A percentile compares a stretch with the other conserved stretches of the same genome.
phyloP scores from a whole-genome alignment of 345 rosid genomes.

The Salix suchowensis region DNA sequence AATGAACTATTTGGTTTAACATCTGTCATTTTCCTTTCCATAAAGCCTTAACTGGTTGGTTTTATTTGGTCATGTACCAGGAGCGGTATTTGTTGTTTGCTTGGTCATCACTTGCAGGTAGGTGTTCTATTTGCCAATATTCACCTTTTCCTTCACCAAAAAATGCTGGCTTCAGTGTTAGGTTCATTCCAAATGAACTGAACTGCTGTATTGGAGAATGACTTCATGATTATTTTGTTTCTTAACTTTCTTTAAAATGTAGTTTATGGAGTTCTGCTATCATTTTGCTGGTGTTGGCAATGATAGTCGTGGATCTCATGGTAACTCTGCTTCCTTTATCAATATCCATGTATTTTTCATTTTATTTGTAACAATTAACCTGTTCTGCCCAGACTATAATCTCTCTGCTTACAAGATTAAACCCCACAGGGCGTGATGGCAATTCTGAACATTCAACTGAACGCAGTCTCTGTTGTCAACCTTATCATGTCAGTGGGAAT shows the following conservation, averaged over 20 bases:
- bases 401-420: constrained; percentile 19
- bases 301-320: constrained; percentile 88
- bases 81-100: constrained; percentile 89
- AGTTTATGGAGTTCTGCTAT: constrained; percentile 93
- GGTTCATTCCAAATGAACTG: not conserved
- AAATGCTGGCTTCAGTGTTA: not conserved
- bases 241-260: constrained; percentile 24
- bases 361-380: not conserved
- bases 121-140: constrained; percentile 18
- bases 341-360: not conserved
- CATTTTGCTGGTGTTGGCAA: constrained; percentile 75
- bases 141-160: not conserved
- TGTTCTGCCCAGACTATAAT: not conserved
- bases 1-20: not conserved
- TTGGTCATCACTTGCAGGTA: constrained; percentile 89
- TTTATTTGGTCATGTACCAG: constrained; percentile 36
- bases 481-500: constrained; percentile 94
- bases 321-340: constrained; percentile 29
- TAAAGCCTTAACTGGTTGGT: constrained; percentile 1
- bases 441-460: constrained; percentile 76
- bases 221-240: not conserved
- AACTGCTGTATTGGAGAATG: not conserved
- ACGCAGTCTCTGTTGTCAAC: constrained; percentile 94
- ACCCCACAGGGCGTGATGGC: constrained; percentile 93
- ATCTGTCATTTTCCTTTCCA: constrained; percentile 6